phyloP scores from a whole-genome alignment of 2,329 filamentous ascomycete species.

The Aspergillus fumigatiaffinis region DNA sequence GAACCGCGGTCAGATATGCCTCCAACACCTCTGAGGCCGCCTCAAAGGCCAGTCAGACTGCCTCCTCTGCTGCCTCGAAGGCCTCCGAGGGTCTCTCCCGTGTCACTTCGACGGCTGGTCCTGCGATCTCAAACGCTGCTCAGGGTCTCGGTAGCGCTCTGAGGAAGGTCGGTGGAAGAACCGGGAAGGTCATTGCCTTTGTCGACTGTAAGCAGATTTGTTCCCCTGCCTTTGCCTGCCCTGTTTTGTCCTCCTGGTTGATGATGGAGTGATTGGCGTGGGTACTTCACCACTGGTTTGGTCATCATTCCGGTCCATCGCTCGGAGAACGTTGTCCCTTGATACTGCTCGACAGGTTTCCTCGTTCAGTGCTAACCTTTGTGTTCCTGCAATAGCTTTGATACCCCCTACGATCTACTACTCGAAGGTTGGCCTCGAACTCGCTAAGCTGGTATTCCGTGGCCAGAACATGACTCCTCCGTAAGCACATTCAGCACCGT shows the following conservation, averaged over 20 bases:
- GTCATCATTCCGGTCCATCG: not conserved
- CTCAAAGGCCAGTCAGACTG: slow-evolving; percentile 43
- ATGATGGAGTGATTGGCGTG: not conserved
- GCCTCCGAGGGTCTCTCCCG: slow-evolving; percentile 78
- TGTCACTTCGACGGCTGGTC: slow-evolving; percentile 75
- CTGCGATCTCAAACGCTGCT: slow-evolving; percentile 69
- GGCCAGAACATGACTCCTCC: slow-evolving; percentile 90
- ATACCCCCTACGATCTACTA: slow-evolving; percentile 89
- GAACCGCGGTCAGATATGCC: slow-evolving; percentile 44
- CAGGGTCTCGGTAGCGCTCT: slow-evolving; percentile 63
- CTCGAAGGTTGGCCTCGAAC: slow-evolving; percentile 80
- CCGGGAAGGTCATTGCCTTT: slow-evolving; percentile 71
- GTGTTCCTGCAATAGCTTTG: slow-evolving; percentile 58
- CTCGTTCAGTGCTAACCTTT: slow-evolving; percentile 20
- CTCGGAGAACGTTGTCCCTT: not conserved
- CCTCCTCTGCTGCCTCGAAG: slow-evolving; percentile 50
- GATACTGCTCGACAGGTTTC: not conserved
- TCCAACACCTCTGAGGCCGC: slow-evolving; percentile 45
- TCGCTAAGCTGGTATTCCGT: slow-evolving; percentile 80
- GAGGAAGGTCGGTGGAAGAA: slow-evolving; percentile 75
- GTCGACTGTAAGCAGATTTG: slow-evolving; percentile 69
- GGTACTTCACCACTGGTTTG: not conserved
- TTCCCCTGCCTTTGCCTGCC: slow-evolving; percentile 4
- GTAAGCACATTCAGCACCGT: slow-evolving; percentile 57
- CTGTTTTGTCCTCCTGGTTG: not conserved